Base-by-base conservation (phyloP, 2,329 filamentous ascomycete genomes). In the Fusarium kyushuense region DNA sequence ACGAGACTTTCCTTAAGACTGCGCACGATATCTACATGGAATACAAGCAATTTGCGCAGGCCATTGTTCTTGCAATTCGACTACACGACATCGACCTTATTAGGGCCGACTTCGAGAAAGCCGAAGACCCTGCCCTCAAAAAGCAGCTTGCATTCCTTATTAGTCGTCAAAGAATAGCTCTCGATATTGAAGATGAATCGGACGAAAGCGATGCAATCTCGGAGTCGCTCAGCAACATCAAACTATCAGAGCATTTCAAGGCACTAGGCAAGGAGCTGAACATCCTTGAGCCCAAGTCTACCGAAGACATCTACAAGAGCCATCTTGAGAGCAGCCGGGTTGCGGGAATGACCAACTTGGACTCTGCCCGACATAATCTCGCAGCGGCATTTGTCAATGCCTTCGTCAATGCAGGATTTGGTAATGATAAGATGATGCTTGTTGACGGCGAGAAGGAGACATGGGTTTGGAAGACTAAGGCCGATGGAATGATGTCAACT, bases 401-500 rank as follows among this genome's bases (percentile, higher is more conserved):
- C 0, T 98, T 99, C 75, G 94, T 96, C 66, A 99, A 99, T 73
- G 94, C 96, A 54, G 96, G 96, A 32, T 99, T 94, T 73, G 92
- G 94, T 42, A 92, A 94, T 59, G 96, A 99, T 80, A 98, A 97
- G 85, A 92, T 99, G 88, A 97, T 99, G 95, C 84, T 98, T 59
- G 90, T 93, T 41, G 91, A 96, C 21, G 90, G 92, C 61, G 90
- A 94, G 67, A 96, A 97, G 83, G 90, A 92, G 73, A 92, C 91
- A 67, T 99, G 96, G 95, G 93, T 99, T 6, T 99, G 94, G 93
- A 99, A 98, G 84, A 98, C 96, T 21, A 99, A 99, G 81, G 94
- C 96, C 41, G 94, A 97, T 75, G 96, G 96, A 68, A 97, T 97
- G 94, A 87, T 97, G 80, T 98, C 96, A 2, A 97, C 95, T 1